Conservation (phyloP, 768 basidiomycete species). For the Cyathus striatus region DNA sequence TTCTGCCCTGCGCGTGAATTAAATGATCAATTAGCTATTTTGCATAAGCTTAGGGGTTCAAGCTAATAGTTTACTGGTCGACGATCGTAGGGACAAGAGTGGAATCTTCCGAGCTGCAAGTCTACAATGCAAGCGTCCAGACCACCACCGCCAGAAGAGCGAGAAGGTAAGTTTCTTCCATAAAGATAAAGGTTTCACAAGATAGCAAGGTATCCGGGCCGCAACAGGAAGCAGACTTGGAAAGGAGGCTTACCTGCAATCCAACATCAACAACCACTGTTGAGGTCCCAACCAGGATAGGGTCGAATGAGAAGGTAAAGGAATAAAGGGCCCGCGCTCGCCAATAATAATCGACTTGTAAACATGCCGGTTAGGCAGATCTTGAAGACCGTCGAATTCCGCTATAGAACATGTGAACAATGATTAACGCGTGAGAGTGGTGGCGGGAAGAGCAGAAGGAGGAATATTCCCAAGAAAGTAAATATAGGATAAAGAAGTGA, state of each 20-base stretch:
- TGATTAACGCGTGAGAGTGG: too few relatives aligned
- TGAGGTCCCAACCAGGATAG: conserved; percentile 78
- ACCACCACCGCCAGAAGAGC: too few relatives aligned
- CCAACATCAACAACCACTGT: conserved; percentile 68
- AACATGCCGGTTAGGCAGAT: conserved; percentile 54
- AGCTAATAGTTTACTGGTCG: too few relatives aligned
- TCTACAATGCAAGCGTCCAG: background rate
- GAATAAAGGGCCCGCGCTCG: conserved; percentile 69
- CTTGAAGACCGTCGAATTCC: conserved; percentile 69
- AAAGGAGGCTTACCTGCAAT: conserved; percentile 60
- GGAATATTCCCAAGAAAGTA: conserved; percentile 1
- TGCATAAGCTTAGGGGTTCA: too few relatives aligned
- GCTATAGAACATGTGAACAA: too few relatives aligned
- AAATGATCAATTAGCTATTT: too few relatives aligned
- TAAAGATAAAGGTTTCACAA: too few relatives aligned
- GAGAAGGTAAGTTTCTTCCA: too few relatives aligned
- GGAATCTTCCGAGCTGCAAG: conserved; percentile 2
- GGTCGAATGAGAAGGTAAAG: conserved; percentile 78
- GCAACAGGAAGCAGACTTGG: conserved; percentile 2
- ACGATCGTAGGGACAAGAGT: too few relatives aligned
- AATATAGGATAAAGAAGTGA: conserved; percentile 2
- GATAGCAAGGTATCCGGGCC: too few relatives aligned
- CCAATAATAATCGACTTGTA: conserved; percentile 75
- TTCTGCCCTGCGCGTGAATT: conserved; percentile 60
- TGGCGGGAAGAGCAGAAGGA: conserved; percentile 1